Evolutionary conservation across 441 rosid species (phyloP).

Genomic region (Populus hybrid): DNA sequence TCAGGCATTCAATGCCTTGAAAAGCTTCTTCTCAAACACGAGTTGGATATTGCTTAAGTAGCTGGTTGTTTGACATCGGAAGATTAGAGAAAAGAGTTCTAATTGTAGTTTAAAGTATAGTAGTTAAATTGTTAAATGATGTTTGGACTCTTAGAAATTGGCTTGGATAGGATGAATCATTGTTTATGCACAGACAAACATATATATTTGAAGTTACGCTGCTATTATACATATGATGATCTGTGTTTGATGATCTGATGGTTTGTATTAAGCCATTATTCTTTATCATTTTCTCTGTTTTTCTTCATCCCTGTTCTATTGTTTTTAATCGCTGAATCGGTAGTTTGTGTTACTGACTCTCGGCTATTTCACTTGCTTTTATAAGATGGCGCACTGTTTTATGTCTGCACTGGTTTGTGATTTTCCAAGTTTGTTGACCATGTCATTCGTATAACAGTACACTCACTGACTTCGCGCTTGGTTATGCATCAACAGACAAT

Average conservation of each 20-base stretch:
- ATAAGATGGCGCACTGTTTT: neutral
- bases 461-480: slow-evolving; percentile 2
- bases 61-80: neutral
- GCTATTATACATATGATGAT: neutral
- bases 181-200: neutral
- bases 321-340: neutral
- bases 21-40: neutral
- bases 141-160: neutral
- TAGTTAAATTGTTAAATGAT: neutral
- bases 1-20: neutral
- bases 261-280: neutral
- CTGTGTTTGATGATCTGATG: neutral
- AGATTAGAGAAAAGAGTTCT: neutral
- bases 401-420: neutral
- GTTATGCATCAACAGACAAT: slow-evolving; percentile 30
- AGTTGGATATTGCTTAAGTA: neutral
- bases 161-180: neutral
- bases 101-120: neutral
- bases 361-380: neutral
- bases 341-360: neutral
- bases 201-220: neutral
- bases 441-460: neutral
- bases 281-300: neutral
- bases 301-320: neutral
- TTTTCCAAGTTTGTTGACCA: slow-evolving; percentile 9